Evolutionary conservation across 441 rosid genomes (phyloP).

Genomic region (Gossypium lobatum): DNA sequence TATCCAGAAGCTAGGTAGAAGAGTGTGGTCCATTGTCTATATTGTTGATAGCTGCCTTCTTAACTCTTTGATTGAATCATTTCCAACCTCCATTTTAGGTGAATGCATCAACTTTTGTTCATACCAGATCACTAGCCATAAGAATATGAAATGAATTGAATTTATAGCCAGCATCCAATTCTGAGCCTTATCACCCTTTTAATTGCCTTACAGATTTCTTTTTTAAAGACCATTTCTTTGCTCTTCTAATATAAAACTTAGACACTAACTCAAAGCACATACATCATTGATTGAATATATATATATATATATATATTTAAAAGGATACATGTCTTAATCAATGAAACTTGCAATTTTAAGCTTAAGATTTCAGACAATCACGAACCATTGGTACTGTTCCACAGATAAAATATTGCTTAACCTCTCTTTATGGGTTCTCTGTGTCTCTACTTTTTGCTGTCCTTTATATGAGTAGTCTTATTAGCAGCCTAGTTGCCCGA

Average conservation of each 20-base stretch:
- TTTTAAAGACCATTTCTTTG: neutral
- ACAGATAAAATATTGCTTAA: neutral
- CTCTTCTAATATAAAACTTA: neutral
- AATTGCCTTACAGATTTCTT: neutral
- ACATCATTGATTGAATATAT: neutral
- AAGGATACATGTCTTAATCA: neutral
- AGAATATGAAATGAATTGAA: neutral
- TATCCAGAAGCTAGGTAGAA: neutral
- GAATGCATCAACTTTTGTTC: neutral
- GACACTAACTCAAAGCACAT: neutral
- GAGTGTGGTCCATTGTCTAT: conserved; percentile 14
- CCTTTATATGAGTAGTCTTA: neutral
- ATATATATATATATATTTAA: neutral
- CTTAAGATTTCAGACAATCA: neutral
- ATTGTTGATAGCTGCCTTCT: conserved; percentile 3
- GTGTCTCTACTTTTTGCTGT: neutral
- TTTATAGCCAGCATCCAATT: neutral
- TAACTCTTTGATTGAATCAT: conserved; percentile 12
- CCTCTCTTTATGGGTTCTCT: neutral
- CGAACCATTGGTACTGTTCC: neutral
- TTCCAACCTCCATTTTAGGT: conserved; percentile 8
- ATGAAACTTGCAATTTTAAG: neutral
- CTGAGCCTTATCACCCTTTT: neutral
- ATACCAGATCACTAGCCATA: neutral
- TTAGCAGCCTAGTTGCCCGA: neutral